Evolutionary conservation across 495 filamentous ascomycete genomes (phyloP), one percentile per base, ranked within the genome.

Genomic region (Niebla homalea): DNA sequence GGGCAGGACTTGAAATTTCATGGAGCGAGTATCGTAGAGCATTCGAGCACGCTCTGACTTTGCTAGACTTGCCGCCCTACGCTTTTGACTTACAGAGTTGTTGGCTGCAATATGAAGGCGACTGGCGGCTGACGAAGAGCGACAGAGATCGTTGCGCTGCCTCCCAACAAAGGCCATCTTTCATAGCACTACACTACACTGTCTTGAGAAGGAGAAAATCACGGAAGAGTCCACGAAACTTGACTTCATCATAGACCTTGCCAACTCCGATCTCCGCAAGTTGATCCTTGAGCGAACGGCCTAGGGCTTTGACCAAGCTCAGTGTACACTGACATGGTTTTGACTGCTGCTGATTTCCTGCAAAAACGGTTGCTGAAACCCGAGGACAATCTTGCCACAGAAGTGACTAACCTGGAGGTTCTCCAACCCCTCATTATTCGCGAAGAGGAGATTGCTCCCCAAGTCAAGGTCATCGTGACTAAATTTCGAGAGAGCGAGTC

Each of bases 241-340:
- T 12, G 69, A 79, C 39, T 76, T 75, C 25, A 77, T 86, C 60
- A 80, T 83, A 4, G 80, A 88, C 46, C 69, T 87, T 11, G 25
- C 43, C 29, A 85, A 87, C 50, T 83, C 78, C n/a, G n/a, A 23
- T 84, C 87, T 61, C 84, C 87, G 67, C 81, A 81, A 11, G 74
- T 84, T 52, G 87, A 84, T 0, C 64, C 85, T 32, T 79, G 72
- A 51, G 76, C 84, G 48, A 74, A 78, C 12, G 51, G 43, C 11
- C n/a, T 29, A 1, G 51, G 29, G 2, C 42, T 53, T 42, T 46
- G 42, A 10, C 43, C 51, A 29, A 19, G 72, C 64, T 78, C 81
- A 2, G 64, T 89, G 1, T 88, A 87, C 51, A 83, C 78, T 23
- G 85, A 90, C 61, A 85, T 87, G 69, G 83, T 82, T 15, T 73